phyloP scores from a whole-genome alignment of 2,329 filamentous ascomycete genomes.

The Botrytis pseudocinerea region DNA sequence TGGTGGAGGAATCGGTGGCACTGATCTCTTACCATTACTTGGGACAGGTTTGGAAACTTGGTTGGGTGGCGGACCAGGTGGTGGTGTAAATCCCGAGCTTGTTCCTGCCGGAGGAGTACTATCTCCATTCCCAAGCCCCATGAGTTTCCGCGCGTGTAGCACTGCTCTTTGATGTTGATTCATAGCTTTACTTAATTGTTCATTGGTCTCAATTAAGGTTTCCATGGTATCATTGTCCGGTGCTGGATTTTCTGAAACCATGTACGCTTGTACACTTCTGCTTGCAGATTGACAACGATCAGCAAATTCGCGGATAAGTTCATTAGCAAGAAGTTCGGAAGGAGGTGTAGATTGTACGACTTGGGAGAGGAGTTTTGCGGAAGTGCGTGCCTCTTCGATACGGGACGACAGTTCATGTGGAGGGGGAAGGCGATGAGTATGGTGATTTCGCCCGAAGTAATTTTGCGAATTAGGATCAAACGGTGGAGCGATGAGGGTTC shows the following conservation, averaged over 20 bases:
- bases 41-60: constrained; percentile 16
- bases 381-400: constrained; percentile 87
- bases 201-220: constrained; percentile 90
- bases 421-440: constrained; percentile 56
- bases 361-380: constrained; percentile 88
- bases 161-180: constrained; percentile 83
- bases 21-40: constrained; percentile 22
- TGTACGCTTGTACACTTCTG: constrained; percentile 81
- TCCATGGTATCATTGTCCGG: constrained; percentile 95
- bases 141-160: constrained; percentile 59
- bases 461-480: constrained; percentile 42
- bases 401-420: constrained; percentile 77
- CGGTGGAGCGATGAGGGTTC: constrained; percentile 47
- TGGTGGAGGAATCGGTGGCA: constrained; percentile 36
- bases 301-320: constrained; percentile 90
- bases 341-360: constrained; percentile 83
- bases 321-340: constrained; percentile 73
- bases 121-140: constrained; percentile 44
- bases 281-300: constrained; percentile 82
- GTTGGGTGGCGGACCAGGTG: constrained; percentile 28
- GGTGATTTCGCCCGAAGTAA: constrained; percentile 52
- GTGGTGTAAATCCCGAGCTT: constrained; percentile 30
- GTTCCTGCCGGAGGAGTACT: constrained; percentile 32
- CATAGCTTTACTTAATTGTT: constrained; percentile 79
- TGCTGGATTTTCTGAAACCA: constrained; percentile 72